phyloP scores from a whole-genome alignment of 164 flowering plant genomes.

The Aristolochia fimbriata region DNA sequence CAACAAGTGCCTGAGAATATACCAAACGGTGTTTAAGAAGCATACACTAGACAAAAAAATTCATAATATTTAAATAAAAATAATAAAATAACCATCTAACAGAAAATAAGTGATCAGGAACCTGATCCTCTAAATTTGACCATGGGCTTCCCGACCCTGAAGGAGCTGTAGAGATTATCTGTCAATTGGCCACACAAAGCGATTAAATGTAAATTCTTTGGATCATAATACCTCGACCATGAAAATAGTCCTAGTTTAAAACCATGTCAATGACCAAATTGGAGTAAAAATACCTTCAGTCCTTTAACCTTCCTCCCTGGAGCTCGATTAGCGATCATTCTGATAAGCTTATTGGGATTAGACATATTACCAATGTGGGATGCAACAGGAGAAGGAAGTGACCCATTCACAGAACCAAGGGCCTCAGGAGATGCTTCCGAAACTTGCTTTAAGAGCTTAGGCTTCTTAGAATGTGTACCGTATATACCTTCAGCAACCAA shows the following conservation, averaged over 20 bases:
- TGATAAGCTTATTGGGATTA: constrained; percentile 61
- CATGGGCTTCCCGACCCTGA: constrained; percentile 65
- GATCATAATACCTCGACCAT: not conserved
- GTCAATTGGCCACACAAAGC: constrained; percentile 11
- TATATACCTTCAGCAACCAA: constrained; percentile 36
- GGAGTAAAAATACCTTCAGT: constrained; percentile 46
- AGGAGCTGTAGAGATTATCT: constrained; percentile 51
- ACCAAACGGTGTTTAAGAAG: not conserved
- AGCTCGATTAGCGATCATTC: constrained; percentile 60
- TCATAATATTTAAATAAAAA: not conserved
- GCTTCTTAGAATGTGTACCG: constrained; percentile 70
- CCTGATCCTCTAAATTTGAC: constrained; percentile 90
- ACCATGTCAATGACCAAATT: too few species aligned
- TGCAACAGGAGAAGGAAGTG: constrained; percentile 83
- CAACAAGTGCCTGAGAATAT: constrained; percentile 77
- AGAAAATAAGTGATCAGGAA: constrained; percentile 5
- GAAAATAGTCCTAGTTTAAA: not conserved
- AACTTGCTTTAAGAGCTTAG: constrained; percentile 55
- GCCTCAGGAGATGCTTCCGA: constrained; percentile 55
- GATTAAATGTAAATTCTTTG: not conserved
- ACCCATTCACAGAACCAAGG: constrained; percentile 34
- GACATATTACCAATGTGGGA: constrained; percentile 97
- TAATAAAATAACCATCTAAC: too few species aligned
- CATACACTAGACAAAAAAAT: not conserved
- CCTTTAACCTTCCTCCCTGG: constrained; percentile 64